Evolutionary conservation across 2,329 filamentous ascomycete species (phyloP).

Genomic region (Beauveria sp.): DNA sequence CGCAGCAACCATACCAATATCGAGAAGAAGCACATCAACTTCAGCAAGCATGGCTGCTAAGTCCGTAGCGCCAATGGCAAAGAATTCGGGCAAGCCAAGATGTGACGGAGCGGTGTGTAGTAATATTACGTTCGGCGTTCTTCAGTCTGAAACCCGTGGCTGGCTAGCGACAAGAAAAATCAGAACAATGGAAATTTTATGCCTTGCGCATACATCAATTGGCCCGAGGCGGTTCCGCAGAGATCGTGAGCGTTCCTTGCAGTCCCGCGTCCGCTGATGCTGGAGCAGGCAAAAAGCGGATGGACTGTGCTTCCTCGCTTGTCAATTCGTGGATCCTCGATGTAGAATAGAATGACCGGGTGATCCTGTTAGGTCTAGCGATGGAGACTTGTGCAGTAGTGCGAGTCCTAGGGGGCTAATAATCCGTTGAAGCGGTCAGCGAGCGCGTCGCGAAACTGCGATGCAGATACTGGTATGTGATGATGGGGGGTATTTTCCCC

Average conservation of each 20-base stretch:
- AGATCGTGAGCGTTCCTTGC: conserved; percentile 9
- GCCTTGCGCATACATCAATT: neutral
- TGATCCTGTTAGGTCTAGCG: neutral
- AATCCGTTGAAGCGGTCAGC: conserved; percentile 4
- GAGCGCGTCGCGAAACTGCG: neutral
- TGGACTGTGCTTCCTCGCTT: neutral
- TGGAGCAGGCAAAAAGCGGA: neutral
- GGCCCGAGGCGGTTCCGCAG: neutral
- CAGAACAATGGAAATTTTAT: neutral
- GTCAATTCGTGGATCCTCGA: conserved; percentile 1
- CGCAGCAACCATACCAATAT: conserved; percentile 25
- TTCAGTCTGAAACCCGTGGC: neutral
- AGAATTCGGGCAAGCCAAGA: neutral
- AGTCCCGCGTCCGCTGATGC: conserved; percentile 1
- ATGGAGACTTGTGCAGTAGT: conserved; percentile 1
- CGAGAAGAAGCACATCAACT: conserved; percentile 27
- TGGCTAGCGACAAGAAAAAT: neutral
- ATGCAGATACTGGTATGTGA: neutral
- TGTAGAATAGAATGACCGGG: neutral
- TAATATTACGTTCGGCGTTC: neutral
- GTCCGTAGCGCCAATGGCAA: conserved; percentile 1
- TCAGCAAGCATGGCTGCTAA: conserved; percentile 20
- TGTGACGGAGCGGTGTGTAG: conserved; percentile 6
- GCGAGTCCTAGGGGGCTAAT: neutral
- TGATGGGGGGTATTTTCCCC: neutral